Base-by-base conservation (phyloP, 305 asterid genomes). In the Plantago coronopus region DNA sequence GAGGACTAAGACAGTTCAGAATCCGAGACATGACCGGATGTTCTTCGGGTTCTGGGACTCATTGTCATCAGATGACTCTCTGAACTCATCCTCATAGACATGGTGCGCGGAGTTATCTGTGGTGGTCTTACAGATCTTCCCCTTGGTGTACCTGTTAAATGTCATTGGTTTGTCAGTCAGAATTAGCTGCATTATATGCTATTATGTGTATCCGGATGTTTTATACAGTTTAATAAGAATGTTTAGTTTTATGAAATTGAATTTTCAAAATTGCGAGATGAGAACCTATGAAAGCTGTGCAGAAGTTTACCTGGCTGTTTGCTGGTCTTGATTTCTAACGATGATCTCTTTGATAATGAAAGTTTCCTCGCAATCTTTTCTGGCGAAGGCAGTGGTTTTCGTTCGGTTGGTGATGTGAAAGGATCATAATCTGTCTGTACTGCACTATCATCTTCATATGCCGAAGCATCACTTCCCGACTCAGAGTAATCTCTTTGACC, bases 391-490 rank as follows among this genome's bases (percentile, higher is more conserved):
- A 61, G 23, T 3, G 74, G 43, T 64, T 63, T 79, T 72, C 71
- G 82, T 43, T 74, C 79, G 0, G 73, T 69, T 12, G 94, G 88
- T 31, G 87, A 80, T 44, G 77, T 72, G 53, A 73, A 64, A 13
- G 84, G 72, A 38, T 85, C 91, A 31, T 5, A 25, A 5, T 81
- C 95, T 29, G 54, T 69, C 34, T 65, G 57, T 43, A 66, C 45
- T 31, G 67, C 64, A 56, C 46, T 70, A 53, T 83, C 97, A 3
- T 89, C 95, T 8, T 83, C 95, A 34, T 82, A 79, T 3, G 84
- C 83, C 2, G 95, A 87, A 69, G 87, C 81, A 56, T 91, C 98
- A 48, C 98, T 91, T 31, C 95, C 93, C 15, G 98, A 88, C 61
- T 91, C 95, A 0, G 86, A 88, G 49, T 62, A 62, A 8, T 91